Evolutionary conservation across 495 filamentous ascomycete species (phyloP), one percentile per base, ranked within the genome.

Genomic region (Filosporella fistucella): DNA sequence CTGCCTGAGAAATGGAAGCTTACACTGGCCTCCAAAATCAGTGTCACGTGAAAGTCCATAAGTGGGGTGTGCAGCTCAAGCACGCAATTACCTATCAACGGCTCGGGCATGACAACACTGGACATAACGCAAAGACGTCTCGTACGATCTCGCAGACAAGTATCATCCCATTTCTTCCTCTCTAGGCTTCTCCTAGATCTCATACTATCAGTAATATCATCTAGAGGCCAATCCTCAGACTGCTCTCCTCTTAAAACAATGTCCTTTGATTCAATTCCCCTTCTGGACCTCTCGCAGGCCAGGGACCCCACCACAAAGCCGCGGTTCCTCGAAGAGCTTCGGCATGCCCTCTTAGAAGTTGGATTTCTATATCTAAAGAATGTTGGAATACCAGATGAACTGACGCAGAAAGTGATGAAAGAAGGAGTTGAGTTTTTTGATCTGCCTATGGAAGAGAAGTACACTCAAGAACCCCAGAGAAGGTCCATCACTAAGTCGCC

Each of bases 361-460:
- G 93, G 93, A 4, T 96, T 98, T 60, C 70, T 96, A 45, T 98
- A 98, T 57, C 77, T 98, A 42, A 81, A 80, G 52, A 90, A 96
- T 59, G 82, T 87, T 1, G 88, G 88, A 3, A 80, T 96, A 34
- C 68, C 85, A 12, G 69, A 82, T 10, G 62, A 76, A 23, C 63
- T 93, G 24, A 81, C 85, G 57, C 56, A 78, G 22, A 63, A 75
- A n/a, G 85, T 96, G 13, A 81, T 86, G 36, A 47, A 71, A 14
- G 79, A 91, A 51, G 82, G 80, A 11, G 75, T 77, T 45, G 74
- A 66, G 4, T 89, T 98, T 56, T 98, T 96, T 60, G 77, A 90
- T 46, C 74, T 96, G 40, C 84, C 89, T 10, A 59, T 72, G 40
- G 82, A 91, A 51, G 89, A 95, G 67, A 91, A 91, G 68, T 73